Base-by-base conservation (phyloP, 2,329 filamentous ascomycete genomes). In the Knufia petricola region DNA sequence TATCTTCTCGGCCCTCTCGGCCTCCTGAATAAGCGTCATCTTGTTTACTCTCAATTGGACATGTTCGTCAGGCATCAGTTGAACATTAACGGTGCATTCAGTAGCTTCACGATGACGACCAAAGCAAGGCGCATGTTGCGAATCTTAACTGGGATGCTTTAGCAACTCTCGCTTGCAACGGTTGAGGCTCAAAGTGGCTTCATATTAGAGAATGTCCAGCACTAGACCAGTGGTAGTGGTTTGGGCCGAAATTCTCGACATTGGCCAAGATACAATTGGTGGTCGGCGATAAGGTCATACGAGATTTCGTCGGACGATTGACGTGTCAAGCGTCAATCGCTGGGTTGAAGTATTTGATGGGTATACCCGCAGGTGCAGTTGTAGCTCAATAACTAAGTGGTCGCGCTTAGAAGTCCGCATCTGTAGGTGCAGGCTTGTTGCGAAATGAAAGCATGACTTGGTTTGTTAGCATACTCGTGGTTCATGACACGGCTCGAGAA, bases 141-240 rank as follows among this genome's bases (percentile, higher is more conserved):
- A 15, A 42, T 26, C n/a, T 26, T 47, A 39, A 47, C 12, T 38
- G n/a, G 21, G 3, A 19, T 4, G 19, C 13, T 20, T 21, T n/a
- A 21, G 28, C 26, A 30, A 15, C 24, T 19, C 26, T 28, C 39
- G 10, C 32, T n/a, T 39, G 15, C 32, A 21, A 47, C 44, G n/a
- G n/a, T 39, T 47, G 34, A 47, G 44, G 44, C 44, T 69, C 54
- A 90, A 65, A 51, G 95, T 92, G 30, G 76, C 70, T 52, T 81
- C 70, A 94, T 77, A 51, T 88, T 78, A 15, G 69, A 60, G 52
- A 95, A 70, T 28, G 96, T 70, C 74, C 83, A 95, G 26, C 78
- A 69, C 52, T 86, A 81, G 28, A 95, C 81, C 44, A 39, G 21
- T 47, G 21, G 31, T 21, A 26, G 24, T 47, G 2, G 21, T 32